Conservation (phyloP, 202 grass and related monocot species). For the Dendrocalamus latiflorus region DNA sequence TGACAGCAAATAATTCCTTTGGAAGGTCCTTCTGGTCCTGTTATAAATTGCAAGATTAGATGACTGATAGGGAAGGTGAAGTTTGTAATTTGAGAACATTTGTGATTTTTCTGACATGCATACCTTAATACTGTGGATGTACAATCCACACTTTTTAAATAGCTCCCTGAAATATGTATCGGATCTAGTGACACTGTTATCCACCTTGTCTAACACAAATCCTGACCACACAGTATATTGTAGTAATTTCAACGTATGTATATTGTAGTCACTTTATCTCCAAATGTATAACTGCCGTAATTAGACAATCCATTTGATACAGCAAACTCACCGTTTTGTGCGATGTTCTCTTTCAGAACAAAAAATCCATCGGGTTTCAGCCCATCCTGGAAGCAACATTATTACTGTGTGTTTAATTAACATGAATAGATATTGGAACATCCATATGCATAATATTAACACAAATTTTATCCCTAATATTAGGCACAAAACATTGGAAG, state of each 20-base stretch:
- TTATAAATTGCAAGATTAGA: conserved; percentile 24
- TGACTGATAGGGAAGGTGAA: neutral
- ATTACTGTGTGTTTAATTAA: too few relatives aligned
- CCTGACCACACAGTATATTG: conserved; percentile 43
- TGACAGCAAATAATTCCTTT: conserved; percentile 80
- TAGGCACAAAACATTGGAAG: neutral
- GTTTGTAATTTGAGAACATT: conserved; percentile 28
- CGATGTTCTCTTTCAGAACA: too few relatives aligned
- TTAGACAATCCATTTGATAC: too few relatives aligned
- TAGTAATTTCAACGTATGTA: conserved; percentile 2
- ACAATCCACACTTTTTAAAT: conserved; percentile 78
- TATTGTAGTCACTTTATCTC: neutral
- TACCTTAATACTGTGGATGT: conserved; percentile 69
- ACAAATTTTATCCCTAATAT: neutral
- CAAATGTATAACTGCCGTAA: neutral
- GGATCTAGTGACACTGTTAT: conserved; percentile 94
- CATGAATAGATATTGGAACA: neutral
- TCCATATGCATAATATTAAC: neutral
- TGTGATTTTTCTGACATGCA: neutral
- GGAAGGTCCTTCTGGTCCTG: conserved; percentile 89
- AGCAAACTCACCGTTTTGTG: too few relatives aligned
- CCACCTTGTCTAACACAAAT: conserved; percentile 92
- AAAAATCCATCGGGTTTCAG: too few relatives aligned
- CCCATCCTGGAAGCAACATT: too few relatives aligned
- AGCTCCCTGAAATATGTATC: conserved; percentile 90